Percentiles rank a stretch among this genome's conserved stretches.
Evolutionary conservation across 2,329 filamentous ascomycete species (phyloP).

Genomic region (Aphanocladium album): DNA sequence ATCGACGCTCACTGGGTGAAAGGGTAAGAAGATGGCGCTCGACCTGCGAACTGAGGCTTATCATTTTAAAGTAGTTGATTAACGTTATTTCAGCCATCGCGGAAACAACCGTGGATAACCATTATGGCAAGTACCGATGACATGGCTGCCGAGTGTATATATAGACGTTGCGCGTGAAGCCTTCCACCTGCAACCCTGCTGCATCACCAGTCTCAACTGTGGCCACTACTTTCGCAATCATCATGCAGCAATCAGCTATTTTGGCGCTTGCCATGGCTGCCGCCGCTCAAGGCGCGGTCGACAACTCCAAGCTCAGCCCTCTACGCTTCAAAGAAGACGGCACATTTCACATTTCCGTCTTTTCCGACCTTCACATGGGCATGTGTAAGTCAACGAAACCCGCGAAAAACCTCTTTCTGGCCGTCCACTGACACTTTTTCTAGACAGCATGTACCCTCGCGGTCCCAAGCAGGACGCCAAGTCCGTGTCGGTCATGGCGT

Average conservation of each 20-base stretch:
- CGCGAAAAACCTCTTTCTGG: not conserved
- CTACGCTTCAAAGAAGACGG: conserved; percentile 11
- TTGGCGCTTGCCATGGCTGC: not conserved
- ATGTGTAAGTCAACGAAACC: conserved; percentile 3
- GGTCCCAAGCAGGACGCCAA: conserved; percentile 34
- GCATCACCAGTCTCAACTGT: too few species aligned
- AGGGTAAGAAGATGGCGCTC: not conserved
- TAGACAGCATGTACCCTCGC: conserved; percentile 26
- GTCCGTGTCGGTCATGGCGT: conserved; percentile 29
- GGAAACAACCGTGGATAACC: not conserved
- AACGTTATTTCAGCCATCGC: not conserved
- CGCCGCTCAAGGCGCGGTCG: not conserved
- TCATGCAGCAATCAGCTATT: not conserved
- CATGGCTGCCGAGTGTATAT: not conserved
- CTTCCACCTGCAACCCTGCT: too few species aligned
- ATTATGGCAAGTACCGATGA: not conserved
- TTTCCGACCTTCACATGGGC: conserved; percentile 12
- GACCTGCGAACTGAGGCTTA: not conserved
- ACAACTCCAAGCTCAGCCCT: conserved; percentile 6
- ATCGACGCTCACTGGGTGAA: conserved; percentile 2
- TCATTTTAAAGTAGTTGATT: not conserved
- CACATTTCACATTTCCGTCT: conserved; percentile 14
- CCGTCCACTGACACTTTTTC: not conserved
- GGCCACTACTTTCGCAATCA: not conserved
- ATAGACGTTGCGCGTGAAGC: not conserved